phyloP scores from a whole-genome alignment of 352 stramenopile species.

The Phytophthora crassamura region DNA sequence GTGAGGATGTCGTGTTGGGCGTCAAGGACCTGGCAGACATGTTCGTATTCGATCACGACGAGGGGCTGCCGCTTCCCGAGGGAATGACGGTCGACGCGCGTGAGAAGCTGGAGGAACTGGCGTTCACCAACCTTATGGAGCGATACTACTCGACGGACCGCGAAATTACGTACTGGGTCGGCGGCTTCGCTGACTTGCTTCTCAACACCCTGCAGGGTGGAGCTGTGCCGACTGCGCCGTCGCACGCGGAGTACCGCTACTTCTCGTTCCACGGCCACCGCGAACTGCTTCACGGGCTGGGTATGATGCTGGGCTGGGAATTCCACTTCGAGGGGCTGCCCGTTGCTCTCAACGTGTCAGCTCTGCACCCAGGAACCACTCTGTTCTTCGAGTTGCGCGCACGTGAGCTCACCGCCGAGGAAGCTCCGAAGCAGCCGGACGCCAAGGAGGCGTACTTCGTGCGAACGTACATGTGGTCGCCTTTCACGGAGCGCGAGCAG shows the following conservation, averaged over 20 bases:
- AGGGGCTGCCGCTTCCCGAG: slow-evolving; percentile 57
- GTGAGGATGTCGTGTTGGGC: slow-evolving; percentile 77
- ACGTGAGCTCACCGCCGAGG: slow-evolving; percentile 18
- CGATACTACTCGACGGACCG: slow-evolving; percentile 84
- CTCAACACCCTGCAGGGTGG: slow-evolving; percentile 65
- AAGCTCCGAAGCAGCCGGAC: slow-evolving; percentile 24
- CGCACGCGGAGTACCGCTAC: slow-evolving; percentile 65
- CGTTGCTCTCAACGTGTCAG: slow-evolving; percentile 65
- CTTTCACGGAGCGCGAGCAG: slow-evolving; percentile 66
- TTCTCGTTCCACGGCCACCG: slow-evolving; percentile 87
- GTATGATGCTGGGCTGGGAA: slow-evolving; percentile 82
- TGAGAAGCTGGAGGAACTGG: slow-evolving; percentile 64
- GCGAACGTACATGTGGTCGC: slow-evolving; percentile 81
- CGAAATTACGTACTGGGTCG: slow-evolving; percentile 86
- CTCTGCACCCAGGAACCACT: slow-evolving; percentile 75
- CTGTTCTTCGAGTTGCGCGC: slow-evolving; percentile 87
- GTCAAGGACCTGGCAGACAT: slow-evolving; percentile 88
- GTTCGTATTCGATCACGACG: slow-evolving; percentile 82
- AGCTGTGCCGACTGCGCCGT: slow-evolving; percentile 58
- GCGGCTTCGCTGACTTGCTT: slow-evolving; percentile 74
- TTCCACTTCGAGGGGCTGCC: slow-evolving; percentile 79
- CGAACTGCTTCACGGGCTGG: slow-evolving; percentile 77
- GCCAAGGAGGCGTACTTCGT: slow-evolving; percentile 65
- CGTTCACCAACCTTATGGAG: slow-evolving; percentile 88
- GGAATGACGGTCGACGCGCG: slow-evolving; percentile 65